Percentiles rank a stretch among this genome's conserved stretches.
Evolutionary conservation across 2,329 filamentous ascomycete genomes (phyloP).

Genomic region (Penicillium sp.): DNA sequence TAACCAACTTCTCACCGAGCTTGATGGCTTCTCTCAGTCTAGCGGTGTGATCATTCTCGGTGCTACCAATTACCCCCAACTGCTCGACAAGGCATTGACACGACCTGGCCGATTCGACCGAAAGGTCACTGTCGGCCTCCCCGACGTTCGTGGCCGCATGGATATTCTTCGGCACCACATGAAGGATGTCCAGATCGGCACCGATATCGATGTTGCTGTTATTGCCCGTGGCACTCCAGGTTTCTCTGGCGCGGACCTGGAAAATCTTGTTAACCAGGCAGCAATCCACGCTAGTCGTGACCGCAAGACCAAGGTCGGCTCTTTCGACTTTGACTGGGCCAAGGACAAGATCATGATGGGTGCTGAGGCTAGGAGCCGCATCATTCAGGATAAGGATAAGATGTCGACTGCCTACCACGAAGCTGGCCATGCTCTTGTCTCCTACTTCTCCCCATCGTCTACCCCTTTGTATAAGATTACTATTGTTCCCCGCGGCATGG

Average conservation of each 20-base stretch:
- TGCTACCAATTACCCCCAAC: constrained; percentile 93
- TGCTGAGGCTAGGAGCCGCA: constrained; percentile 83
- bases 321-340: constrained; percentile 90
- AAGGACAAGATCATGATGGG: constrained; percentile 99
- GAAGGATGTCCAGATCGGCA: constrained; percentile 80
- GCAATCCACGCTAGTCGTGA: constrained; percentile 92
- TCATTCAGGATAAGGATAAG: constrained; percentile 93
- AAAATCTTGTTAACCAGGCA: constrained; percentile 96
- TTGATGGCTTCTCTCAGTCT: constrained; percentile 95
- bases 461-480: constrained; percentile 94
- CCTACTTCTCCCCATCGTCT: constrained; percentile 76
- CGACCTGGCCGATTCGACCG: constrained; percentile 95
- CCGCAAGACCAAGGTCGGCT: constrained; percentile 74
- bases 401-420: constrained; percentile 95
- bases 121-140: constrained; percentile 83
- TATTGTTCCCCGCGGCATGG: constrained; percentile 86
- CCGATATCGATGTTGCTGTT: constrained; percentile 80
- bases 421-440: constrained; percentile 90
- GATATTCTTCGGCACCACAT: constrained; percentile 93
- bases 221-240: constrained; percentile 88
- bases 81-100: constrained; percentile 92
- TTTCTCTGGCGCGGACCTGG: constrained; percentile 91
- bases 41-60: constrained; percentile 94
- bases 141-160: constrained; percentile 90
- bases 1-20: constrained; percentile 93